Percentiles rank a stretch among this genome's conserved stretches.
These are phyloP conservation scores for Ceratocystis ficicola DNA, from an alignment of 2,329 filamentous ascomycete species.

Conservation along the genomic window DNA sequence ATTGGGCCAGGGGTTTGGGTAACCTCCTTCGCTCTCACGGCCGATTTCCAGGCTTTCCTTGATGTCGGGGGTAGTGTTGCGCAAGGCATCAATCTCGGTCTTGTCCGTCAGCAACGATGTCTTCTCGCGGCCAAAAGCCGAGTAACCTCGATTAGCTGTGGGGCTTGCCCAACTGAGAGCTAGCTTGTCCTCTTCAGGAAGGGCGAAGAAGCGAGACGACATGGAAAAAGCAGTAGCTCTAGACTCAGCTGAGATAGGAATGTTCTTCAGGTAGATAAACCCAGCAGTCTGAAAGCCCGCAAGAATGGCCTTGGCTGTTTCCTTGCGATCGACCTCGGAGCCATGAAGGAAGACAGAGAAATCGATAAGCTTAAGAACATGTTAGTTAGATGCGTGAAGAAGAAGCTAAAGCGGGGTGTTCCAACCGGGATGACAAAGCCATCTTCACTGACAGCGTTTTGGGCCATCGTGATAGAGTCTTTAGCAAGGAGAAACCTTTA, in stretches of 20 bases:
- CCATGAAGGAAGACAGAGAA: constrained; percentile 61
- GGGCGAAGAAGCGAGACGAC: constrained; percentile 59
- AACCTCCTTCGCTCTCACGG: constrained; percentile 43
- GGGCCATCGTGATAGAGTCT: constrained; percentile 28
- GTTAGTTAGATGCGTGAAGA: constrained; percentile 24
- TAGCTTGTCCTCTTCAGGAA: constrained; percentile 51
- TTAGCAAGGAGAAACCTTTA: not conserved
- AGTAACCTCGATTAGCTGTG: constrained; percentile 62
- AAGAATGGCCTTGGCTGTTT: constrained; percentile 60
- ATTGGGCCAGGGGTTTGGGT: constrained; percentile 69
- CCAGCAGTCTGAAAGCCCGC: constrained; percentile 73
- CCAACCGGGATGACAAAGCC: constrained; percentile 45
- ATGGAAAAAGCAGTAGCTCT: constrained; percentile 51
- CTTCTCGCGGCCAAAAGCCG: constrained; percentile 58
- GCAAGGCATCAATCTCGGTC: constrained; percentile 45
- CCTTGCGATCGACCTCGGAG: constrained; percentile 44
- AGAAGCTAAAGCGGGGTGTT: constrained; percentile 15
- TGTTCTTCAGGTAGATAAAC: constrained; percentile 79
- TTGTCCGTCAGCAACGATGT: constrained; percentile 45
- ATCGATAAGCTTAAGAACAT: constrained; percentile 53
- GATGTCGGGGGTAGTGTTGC: constrained; percentile 48
- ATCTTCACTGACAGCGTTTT: constrained; percentile 39
- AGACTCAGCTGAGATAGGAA: constrained; percentile 51
- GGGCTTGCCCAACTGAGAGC: constrained; percentile 58
- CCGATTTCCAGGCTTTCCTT: constrained; percentile 57